Base-by-base conservation (phyloP, 345 rosid species). In the Eucalyptus regnans region DNA sequence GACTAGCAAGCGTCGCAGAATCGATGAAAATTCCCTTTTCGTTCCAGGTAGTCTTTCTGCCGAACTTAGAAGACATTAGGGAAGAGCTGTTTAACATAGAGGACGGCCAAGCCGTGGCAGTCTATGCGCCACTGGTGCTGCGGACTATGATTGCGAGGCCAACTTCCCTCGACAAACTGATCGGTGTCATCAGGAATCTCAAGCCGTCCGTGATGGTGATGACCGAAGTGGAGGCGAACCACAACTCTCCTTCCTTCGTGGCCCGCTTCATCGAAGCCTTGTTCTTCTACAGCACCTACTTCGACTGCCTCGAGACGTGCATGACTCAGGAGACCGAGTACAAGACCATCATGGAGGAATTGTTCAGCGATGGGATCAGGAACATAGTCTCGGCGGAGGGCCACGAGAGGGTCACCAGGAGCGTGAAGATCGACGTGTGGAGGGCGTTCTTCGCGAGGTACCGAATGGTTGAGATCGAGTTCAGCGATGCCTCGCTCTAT, bases 171-270 rank as follows among this genome's bases (percentile, higher is more conserved):
- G 95, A 95, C 79, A 88, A 89, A 49, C 66, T 94, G 85, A 83
- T 91, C 90, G 88, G 87, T 8, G 95, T 92, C 88, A 89, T 93
- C 8, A 91, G 86, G 86, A 90, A 41, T 29, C 92, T 93, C 60
- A 89, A 91, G 14, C 97, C 96, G 66, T 33, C 91, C 16, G 33
- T 94, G 46, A 88, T 93, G 95, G 89, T 93, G 49, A 92, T 93
- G 27, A 37, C 88, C 13, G 97, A 95, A 91, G 91, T 89, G 5
- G 95, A 95, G 89, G 97, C 96, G 10, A 94, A 92, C 64, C 95
- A 92, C 90, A 93, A 92, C 87, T 94, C 96, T 20, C 93, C 94
- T 3, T 88, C 89, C 4, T 94, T 92, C 23, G 92, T 94, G 87
- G 90, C n/a, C 50, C 92, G 97, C 3, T 95, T 94, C 94, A 80